These are phyloP conservation scores for Silene latifolia DNA, from an alignment of 148 eudicot species.

Conservation along the genomic window DNA sequence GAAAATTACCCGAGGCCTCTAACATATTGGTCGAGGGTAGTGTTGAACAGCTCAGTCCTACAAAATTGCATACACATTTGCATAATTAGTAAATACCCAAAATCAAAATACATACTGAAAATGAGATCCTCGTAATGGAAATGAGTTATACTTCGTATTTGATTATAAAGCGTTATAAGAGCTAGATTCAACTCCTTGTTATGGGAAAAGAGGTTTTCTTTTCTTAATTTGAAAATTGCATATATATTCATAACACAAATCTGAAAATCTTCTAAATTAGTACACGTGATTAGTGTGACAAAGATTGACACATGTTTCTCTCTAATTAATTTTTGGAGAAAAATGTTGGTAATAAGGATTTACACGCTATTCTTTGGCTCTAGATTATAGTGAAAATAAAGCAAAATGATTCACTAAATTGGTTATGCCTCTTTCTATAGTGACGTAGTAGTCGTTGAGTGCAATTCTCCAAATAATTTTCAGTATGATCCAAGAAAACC, in stretches of 20 bases:
- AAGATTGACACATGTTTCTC: too few species aligned
- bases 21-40: conserved; percentile 89
- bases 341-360: too few species aligned
- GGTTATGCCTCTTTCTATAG: too few species aligned
- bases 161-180: neutral
- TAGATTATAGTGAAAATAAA: too few species aligned
- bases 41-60: conserved; percentile 78
- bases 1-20: conserved; percentile 69
- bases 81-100: neutral
- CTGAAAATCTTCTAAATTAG: neutral
- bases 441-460: too few species aligned
- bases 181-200: neutral
- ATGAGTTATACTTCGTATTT: neutral
- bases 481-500: too few species aligned
- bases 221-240: neutral
- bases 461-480: too few species aligned
- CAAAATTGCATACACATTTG: conserved; percentile 20
- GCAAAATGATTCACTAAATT: too few species aligned
- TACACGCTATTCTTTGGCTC: too few species aligned
- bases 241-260: neutral
- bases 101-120: neutral
- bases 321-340: too few species aligned
- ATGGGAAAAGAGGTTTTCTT: neutral
- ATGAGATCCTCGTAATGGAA: neutral
- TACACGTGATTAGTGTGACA: neutral